Percentiles rank a stretch among this genome's conserved stretches.
phyloP scores from a whole-genome alignment of 1,284 basidiomycete genomes.

The Sanghuangporus sanghuang region DNA sequence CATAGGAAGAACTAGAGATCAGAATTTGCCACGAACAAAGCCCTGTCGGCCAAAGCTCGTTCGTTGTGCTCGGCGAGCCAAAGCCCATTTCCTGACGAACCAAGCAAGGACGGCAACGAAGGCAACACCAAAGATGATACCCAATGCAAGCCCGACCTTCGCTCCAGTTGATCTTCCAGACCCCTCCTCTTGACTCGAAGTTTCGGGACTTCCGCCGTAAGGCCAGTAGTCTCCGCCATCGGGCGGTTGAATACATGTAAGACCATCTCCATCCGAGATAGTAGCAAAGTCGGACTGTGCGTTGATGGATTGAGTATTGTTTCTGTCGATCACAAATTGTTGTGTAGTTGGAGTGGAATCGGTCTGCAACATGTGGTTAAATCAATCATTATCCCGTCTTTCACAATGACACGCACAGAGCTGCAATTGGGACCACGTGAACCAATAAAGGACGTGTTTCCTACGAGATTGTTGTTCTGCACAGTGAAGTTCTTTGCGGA shows the following conservation, averaged over 20 bases:
- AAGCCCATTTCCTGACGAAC: constrained; percentile 44
- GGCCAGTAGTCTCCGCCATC: constrained; percentile 70
- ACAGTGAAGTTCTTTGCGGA: constrained; percentile 66
- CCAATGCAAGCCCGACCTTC: constrained; percentile 50
- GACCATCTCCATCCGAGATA: constrained; percentile 47
- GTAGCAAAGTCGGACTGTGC: constrained; percentile 49
- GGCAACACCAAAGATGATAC: constrained; percentile 44
- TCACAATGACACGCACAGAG: constrained; percentile 15
- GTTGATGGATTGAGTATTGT: constrained; percentile 35
- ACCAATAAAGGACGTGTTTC: constrained; percentile 77
- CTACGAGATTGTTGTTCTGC: constrained; percentile 55
- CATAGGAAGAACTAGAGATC: not conserved
- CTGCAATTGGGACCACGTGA: constrained; percentile 67
- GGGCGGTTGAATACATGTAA: constrained; percentile 65
- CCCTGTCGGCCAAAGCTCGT: not conserved
- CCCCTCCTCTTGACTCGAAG: constrained; percentile 20
- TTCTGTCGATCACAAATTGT: constrained; percentile 54
- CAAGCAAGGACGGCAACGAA: constrained; percentile 37
- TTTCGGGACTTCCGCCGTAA: constrained; percentile 47
- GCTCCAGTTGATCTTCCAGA: constrained; percentile 29
- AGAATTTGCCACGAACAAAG: constrained; percentile 7
- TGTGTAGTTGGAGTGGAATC: constrained; percentile 48
- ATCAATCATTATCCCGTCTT: too few species aligned
- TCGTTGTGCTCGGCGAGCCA: not conserved
- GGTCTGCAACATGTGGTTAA: constrained; percentile 15